Percentiles rank a stretch among this genome's conserved stretches.
These are phyloP conservation scores for Nigrospora oryzae DNA, from an alignment of 2,329 filamentous ascomycete species.

Conservation along the genomic window DNA sequence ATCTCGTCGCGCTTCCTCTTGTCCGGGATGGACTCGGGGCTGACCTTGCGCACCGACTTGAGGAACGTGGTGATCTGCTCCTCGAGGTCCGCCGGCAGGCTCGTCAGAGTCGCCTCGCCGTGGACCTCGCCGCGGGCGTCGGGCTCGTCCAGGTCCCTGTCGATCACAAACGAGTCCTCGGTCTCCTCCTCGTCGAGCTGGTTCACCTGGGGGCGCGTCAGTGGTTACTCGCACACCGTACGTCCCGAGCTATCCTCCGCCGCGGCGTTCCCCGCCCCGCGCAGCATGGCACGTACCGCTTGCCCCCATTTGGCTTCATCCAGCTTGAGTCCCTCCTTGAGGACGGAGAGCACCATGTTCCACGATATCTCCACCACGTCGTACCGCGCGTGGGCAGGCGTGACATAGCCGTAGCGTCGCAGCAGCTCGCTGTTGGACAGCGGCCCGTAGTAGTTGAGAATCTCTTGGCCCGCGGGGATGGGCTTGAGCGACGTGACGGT, in stretches of 20 bases:
- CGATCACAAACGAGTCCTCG: conserved; percentile 68
- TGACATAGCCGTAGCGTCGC: conserved; percentile 82
- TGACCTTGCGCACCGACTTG: conserved; percentile 38
- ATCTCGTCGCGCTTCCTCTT: conserved; percentile 41
- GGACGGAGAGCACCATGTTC: conserved; percentile 41
- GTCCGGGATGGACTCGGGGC: conserved; percentile 32
- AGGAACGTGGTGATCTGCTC: conserved; percentile 42
- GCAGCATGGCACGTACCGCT: conserved; percentile 24
- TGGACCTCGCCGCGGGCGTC: conserved; percentile 37
- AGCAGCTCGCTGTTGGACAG: conserved; percentile 76
- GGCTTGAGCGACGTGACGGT: conserved; percentile 64
- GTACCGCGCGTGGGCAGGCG: conserved; percentile 64
- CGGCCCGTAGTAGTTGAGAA: conserved; percentile 85
- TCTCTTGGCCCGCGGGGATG: conserved; percentile 64
- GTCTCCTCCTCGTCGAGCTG: conserved; percentile 55
- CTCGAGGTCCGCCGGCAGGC: conserved; percentile 40
- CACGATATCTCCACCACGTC: conserved; percentile 76
- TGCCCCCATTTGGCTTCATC: conserved; percentile 29
- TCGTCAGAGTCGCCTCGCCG: conserved; percentile 25
- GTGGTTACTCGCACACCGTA: conserved; percentile 10
- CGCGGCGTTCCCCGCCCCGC: neutral
- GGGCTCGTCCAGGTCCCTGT: conserved; percentile 43
- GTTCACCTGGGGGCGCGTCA: conserved; percentile 20
- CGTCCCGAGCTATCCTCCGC: neutral
- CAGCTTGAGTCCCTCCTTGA: conserved; percentile 28